These are phyloP conservation scores for Globisporangium spiculum DNA, from an alignment of 352 stramenopile genomes.

Conservation along the genomic window DNA sequence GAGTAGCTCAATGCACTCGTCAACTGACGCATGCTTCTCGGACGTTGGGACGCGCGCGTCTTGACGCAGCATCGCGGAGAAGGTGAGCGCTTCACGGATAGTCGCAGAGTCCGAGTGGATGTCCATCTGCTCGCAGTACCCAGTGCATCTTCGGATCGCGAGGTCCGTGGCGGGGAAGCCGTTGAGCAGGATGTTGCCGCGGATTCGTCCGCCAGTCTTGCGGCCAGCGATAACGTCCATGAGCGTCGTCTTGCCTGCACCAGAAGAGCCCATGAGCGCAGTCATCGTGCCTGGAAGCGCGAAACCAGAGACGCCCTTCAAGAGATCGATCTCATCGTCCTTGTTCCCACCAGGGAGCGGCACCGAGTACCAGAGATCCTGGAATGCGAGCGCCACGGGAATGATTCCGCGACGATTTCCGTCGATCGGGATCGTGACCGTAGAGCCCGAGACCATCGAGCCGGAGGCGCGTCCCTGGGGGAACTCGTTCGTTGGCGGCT, in stretches of 20 bases:
- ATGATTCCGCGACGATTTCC: constrained; percentile 14
- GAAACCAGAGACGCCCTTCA: constrained; percentile 77
- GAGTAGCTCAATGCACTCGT: constrained; percentile 55
- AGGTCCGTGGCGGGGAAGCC: constrained; percentile 43
- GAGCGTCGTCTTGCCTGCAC: constrained; percentile 92
- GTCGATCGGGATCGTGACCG: constrained; percentile 17
- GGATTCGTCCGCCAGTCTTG: constrained; percentile 84
- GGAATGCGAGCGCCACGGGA: constrained; percentile 46
- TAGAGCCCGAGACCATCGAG: constrained; percentile 10
- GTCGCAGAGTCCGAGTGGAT: constrained; percentile 88
- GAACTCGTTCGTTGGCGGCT: background rate
- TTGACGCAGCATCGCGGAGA: constrained; percentile 83
- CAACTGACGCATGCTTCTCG: constrained; percentile 45
- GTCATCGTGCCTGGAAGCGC: constrained; percentile 61
- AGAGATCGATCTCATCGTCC: constrained; percentile 60
- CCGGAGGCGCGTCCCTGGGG: constrained; percentile 1
- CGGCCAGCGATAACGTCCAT: constrained; percentile 93
- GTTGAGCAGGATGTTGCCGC: constrained; percentile 65
- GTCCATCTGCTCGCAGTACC: constrained; percentile 87
- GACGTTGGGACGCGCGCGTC: constrained; percentile 23
- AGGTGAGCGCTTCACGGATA: constrained; percentile 86
- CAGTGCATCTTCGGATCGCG: constrained; percentile 45
- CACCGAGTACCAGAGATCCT: constrained; percentile 59
- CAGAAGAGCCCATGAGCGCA: constrained; percentile 69
- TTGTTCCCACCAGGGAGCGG: constrained; percentile 34